Conservation (phyloP, 768 basidiomycete species). For the Termitomyces sp. region DNA sequence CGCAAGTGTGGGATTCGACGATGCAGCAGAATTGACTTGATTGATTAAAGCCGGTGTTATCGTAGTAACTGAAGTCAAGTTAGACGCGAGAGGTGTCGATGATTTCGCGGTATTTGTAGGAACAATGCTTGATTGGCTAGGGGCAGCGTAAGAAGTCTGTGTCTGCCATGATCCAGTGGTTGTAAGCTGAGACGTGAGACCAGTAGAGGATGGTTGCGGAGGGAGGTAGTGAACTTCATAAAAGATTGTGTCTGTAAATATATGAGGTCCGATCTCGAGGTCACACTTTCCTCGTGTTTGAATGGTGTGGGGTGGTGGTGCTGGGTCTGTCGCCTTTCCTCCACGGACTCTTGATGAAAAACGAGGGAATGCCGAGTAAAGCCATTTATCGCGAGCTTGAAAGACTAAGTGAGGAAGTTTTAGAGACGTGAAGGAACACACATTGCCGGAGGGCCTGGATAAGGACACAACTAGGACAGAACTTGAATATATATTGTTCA, state of each 20-base stretch:
- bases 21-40: constrained; percentile 65
- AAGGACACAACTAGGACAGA: constrained; percentile 48
- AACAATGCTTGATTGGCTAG: constrained; percentile 8
- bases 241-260: constrained; percentile 62
- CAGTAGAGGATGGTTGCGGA: constrained; percentile 16
- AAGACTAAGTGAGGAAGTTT: constrained; percentile 11
- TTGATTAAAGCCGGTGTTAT: constrained; percentile 58
- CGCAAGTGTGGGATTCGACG: constrained; percentile 64
- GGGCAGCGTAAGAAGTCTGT: constrained; percentile 24
- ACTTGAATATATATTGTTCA: constrained; percentile 4
- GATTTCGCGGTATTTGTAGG: constrained; percentile 5
- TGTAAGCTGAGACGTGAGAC: constrained; percentile 21
- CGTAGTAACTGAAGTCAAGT: constrained; percentile 40
- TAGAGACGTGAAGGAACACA: constrained; percentile 24
- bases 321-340: constrained; percentile 47
- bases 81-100: constrained; percentile 41
- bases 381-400: constrained; percentile 70
- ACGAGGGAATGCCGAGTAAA: constrained; percentile 63
- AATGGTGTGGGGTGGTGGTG: constrained; percentile 65
- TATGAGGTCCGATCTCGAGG: constrained; percentile 73
- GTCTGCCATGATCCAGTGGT: constrained; percentile 25
- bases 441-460: constrained; percentile 73
- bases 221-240: constrained; percentile 73
- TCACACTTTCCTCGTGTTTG: constrained; percentile 66
- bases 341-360: constrained; percentile 66